Conservation (phyloP, 1,139 yeast genomes). For the Hyphopichia fennica region DNA sequence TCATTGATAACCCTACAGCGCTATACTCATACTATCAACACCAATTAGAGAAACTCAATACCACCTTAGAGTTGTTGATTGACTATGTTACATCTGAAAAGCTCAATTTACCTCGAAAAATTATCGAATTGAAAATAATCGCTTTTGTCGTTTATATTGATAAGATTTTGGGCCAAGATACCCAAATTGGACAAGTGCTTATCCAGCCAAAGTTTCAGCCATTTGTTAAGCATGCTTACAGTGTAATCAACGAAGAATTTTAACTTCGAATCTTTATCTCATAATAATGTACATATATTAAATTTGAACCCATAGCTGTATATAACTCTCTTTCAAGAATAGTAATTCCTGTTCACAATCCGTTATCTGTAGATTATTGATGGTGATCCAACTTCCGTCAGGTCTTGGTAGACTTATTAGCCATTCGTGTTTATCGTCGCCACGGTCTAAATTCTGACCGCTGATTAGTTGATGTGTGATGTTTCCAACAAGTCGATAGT, state of each 20-base stretch:
- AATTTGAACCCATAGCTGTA: constrained; percentile 64
- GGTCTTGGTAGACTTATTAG: constrained; percentile 48
- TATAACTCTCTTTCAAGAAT: constrained; percentile 60
- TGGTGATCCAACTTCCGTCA: constrained; percentile 54
- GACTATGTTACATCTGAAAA: constrained; percentile 5
- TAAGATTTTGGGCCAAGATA: constrained; percentile 13
- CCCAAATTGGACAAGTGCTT: constrained; percentile 17
- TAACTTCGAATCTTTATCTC: constrained; percentile 2
- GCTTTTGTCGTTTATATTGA: constrained; percentile 22
- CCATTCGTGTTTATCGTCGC: constrained; percentile 44
- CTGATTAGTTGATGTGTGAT: constrained; percentile 43
- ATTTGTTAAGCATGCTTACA: constrained; percentile 11
- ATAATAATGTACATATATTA: constrained; percentile 4
- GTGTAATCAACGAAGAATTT: constrained; percentile 4
- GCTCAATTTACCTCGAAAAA: background rate
- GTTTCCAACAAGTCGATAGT: constrained; percentile 52
- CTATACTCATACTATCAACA: constrained; percentile 12
- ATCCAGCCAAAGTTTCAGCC: constrained; percentile 4
- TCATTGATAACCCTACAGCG: constrained; percentile 3
- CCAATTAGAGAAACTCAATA: constrained; percentile 15
- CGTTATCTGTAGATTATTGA: constrained; percentile 51
- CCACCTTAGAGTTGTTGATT: constrained; percentile 12
- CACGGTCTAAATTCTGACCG: constrained; percentile 19
- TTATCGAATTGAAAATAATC: constrained; percentile 15
- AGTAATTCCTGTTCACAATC: constrained; percentile 56